Base-by-base conservation (phyloP, 495 filamentous ascomycete species). In the Trichoderma parareesei region DNA sequence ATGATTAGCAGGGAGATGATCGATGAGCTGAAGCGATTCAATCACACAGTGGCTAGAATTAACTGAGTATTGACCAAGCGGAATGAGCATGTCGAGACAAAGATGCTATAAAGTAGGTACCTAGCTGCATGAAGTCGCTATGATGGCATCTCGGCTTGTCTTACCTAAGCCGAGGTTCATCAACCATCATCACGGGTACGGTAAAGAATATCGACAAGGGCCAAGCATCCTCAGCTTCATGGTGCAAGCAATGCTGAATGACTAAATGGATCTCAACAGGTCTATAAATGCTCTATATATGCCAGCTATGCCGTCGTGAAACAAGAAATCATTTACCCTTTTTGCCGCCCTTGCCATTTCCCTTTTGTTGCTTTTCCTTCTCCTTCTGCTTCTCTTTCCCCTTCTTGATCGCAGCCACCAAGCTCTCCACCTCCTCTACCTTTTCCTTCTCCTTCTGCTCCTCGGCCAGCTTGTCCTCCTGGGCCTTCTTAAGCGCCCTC, bases 401-500 rank as follows among this genome's bases (percentile, higher is more conserved):
- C 69, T 70, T 72, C 70, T 71, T 77, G 62, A 76, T 77, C 62
- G 78, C 65, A 27, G 72, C 68, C 14, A 80, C 66, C 38, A 81
- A 68, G 9, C 77, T 64, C 53, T 79, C 79, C 44, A 78, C 77
- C 64, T 81, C 79, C 61, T 77, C 71, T 61, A 73, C 76, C 71
- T 72, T 70, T 66, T 76, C 75, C 64, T 75, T 69, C 38, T 72
- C 72, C 43, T 72, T 72, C 59, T 79, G 70, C 60, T 75, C 72
- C 65, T 75, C 71, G 16, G 79, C 74, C 63, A 72, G 70, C 69
- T 79, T 79, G 62, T 87, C 84, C 62, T 75, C 77, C 62, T 85
- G 82, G 75, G 90, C 90, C 79, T 92, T 94, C 68, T 81, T 81
- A 63, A 81, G 68, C 3, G 87, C 87, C 64, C 90, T 79, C 48